These are phyloP conservation scores for Mucor piriformis DNA, from an alignment of 371 early-diverging fungal species.

Conservation along the genomic window DNA sequence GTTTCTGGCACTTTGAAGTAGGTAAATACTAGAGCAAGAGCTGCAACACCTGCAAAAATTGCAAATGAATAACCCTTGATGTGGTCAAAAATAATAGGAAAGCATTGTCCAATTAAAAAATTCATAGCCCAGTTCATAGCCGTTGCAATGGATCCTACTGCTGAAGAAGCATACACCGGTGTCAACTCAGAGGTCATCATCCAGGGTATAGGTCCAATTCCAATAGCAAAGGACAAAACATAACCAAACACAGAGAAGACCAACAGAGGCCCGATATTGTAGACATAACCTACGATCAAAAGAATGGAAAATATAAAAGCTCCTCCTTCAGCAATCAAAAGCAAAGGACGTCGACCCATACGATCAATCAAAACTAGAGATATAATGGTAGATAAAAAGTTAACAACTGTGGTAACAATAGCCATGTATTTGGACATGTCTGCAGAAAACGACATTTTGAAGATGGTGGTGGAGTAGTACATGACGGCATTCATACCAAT, in stretches of 20 bases:
- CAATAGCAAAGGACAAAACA: conserved; percentile 83
- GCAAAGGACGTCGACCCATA: conserved; percentile 72
- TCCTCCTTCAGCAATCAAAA: conserved; percentile 66
- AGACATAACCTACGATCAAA: conserved; percentile 59
- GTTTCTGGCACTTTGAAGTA: conserved; percentile 79
- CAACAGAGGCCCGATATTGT: conserved; percentile 51
- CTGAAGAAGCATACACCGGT: conserved; percentile 67
- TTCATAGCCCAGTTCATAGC: conserved; percentile 64
- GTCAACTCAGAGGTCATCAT: conserved; percentile 73
- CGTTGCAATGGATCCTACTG: conserved; percentile 55
- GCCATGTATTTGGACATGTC: conserved; percentile 65
- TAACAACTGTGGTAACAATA: conserved; percentile 60
- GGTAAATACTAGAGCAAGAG: conserved; percentile 31
- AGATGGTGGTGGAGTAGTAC: conserved; percentile 77
- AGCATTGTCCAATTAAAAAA: conserved; percentile 30
- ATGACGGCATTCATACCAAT: conserved; percentile 88
- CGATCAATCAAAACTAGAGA: conserved; percentile 69
- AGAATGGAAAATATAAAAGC: conserved; percentile 58
- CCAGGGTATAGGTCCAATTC: conserved; percentile 87
- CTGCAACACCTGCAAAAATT: conserved; percentile 31
- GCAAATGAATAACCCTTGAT: conserved; percentile 26
- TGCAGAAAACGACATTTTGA: conserved; percentile 47
- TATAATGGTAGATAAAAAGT: conserved; percentile 58
- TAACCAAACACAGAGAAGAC: conserved; percentile 74
- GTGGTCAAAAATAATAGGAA: conserved; percentile 19